phyloP scores from a whole-genome alignment of 352 stramenopile genomes.

The Plasmopara halstedii region DNA sequence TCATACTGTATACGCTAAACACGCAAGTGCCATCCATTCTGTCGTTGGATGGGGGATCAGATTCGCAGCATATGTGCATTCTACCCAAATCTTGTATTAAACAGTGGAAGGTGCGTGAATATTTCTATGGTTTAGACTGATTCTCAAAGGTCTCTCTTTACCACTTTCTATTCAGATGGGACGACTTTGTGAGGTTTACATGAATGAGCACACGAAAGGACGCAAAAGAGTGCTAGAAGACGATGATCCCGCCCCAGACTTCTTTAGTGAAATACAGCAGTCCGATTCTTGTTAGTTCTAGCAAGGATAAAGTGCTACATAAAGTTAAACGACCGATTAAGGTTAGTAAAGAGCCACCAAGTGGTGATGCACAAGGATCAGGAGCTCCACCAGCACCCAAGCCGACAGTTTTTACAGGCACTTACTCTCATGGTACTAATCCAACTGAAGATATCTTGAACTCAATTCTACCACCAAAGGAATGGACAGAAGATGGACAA shows the following conservation, averaged over 20 bases:
- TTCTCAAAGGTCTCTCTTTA: too few species aligned
- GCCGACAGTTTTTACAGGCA: slow-evolving; percentile 58
- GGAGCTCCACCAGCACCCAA: slow-evolving; percentile 22
- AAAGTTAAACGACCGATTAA: slow-evolving; percentile 33
- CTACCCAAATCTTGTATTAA: too few species aligned
- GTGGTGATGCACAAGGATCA: slow-evolving; percentile 10
- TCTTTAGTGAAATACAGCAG: slow-evolving; percentile 90
- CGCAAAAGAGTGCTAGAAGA: too few species aligned
- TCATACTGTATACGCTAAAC: too few species aligned
- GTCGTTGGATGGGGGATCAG: too few species aligned
- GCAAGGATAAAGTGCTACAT: slow-evolving; percentile 64
- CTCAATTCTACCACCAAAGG: slow-evolving; percentile 85
- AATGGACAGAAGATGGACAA: slow-evolving; percentile 86
- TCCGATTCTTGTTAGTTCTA: slow-evolving; percentile 85
- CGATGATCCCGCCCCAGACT: slow-evolving; percentile 82
- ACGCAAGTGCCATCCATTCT: too few species aligned
- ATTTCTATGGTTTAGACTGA: too few species aligned
- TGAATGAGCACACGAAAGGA: slow-evolving; percentile 16
- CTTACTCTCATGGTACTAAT: slow-evolving; percentile 39
- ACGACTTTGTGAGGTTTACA: too few species aligned
- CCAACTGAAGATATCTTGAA: slow-evolving; percentile 90
- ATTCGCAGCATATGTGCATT: too few species aligned
- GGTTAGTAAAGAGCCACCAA: slow-evolving; percentile 19
- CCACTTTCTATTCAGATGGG: too few species aligned
- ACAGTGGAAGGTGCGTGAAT: too few species aligned